A percentile compares a stretch with the other conserved stretches of the same genome.
Evolutionary conservation across 2,329 filamentous ascomycete species (phyloP).

Genomic region (Elsinoe ampelina): DNA sequence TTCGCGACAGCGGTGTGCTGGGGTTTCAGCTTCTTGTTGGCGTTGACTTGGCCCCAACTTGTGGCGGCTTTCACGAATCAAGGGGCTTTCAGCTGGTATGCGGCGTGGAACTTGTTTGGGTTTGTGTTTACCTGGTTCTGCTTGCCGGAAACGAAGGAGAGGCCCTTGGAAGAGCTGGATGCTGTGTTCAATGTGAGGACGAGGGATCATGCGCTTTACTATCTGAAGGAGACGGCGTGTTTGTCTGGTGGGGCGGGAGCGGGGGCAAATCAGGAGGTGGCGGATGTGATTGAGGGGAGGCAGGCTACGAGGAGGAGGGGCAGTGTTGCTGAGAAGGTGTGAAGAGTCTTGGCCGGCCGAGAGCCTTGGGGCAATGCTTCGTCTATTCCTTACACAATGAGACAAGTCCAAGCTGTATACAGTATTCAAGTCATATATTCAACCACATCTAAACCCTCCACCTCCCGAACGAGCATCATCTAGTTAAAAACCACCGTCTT

Average conservation of each 20-base stretch:
- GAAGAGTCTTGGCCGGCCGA: neutral
- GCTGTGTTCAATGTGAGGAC: slow-evolving; percentile 12
- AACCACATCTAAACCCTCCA: neutral
- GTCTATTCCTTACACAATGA: too few species aligned
- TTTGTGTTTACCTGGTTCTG: slow-evolving; percentile 34
- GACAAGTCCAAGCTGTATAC: too few species aligned
- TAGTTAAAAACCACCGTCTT: slow-evolving; percentile 71
- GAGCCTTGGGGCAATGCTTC: neutral
- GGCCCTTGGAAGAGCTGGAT: slow-evolving; percentile 38
- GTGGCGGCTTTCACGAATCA: slow-evolving; percentile 38
- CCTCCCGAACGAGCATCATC: too few species aligned
- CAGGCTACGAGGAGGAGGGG: neutral
- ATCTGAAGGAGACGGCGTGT: neutral
- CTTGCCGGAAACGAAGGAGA: slow-evolving; percentile 37
- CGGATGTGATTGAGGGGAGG: slow-evolving; percentile 3
- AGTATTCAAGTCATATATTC: too few species aligned
- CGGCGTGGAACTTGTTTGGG: slow-evolving; percentile 47
- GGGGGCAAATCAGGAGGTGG: neutral
- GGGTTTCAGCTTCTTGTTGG: slow-evolving; percentile 33
- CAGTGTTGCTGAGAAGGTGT: neutral
- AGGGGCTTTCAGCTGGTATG: slow-evolving; percentile 49
- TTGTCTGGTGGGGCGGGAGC: neutral
- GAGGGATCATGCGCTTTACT: slow-evolving; percentile 3
- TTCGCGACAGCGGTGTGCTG: slow-evolving; percentile 47
- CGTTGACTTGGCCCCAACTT: slow-evolving; percentile 42